phyloP scores from a whole-genome alignment of 306 rosid species.

The Prinsepia uniflora region DNA sequence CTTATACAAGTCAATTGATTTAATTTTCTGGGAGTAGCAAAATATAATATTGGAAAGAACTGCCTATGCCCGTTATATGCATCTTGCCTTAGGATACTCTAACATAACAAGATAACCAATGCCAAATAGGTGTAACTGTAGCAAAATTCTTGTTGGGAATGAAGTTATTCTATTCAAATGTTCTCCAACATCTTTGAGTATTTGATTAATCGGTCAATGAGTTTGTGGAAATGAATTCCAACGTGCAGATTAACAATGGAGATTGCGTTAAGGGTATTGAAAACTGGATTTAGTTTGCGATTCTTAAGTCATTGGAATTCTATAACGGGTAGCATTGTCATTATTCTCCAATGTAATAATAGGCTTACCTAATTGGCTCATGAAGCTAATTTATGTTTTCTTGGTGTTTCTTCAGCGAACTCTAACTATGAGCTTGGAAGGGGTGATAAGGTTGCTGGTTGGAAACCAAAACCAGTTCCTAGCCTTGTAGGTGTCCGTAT shows the following conservation, averaged over 20 bases:
- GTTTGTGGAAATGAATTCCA: not conserved
- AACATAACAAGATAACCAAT: not conserved
- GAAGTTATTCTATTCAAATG: not conserved
- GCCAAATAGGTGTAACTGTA: not conserved
- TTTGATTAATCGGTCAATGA: not conserved
- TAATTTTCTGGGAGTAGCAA: not conserved
- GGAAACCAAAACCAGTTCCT: slow-evolving; percentile 78
- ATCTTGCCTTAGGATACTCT: not conserved
- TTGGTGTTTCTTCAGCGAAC: slow-evolving; percentile 50
- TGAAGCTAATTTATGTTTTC: not conserved
- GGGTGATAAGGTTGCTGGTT: slow-evolving; percentile 79
- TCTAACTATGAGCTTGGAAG: slow-evolving; percentile 95
- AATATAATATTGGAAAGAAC: not conserved
- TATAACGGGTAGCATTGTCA: not conserved
- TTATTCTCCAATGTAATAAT: not conserved
- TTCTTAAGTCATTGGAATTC: not conserved
- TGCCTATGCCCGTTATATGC: no score
- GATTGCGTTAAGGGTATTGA: not conserved
- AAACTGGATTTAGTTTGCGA: not conserved
- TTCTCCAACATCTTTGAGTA: not conserved
- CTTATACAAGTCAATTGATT: not conserved
- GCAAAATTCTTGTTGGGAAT: not conserved
- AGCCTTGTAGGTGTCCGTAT: slow-evolving; percentile 57
- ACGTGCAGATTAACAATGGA: not conserved
- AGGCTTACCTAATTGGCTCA: not conserved